A percentile compares a stretch with the other conserved stretches of the same genome.
phyloP scores from a whole-genome alignment of 1,284 basidiomycete genomes.

The Pholiota adiposa region DNA sequence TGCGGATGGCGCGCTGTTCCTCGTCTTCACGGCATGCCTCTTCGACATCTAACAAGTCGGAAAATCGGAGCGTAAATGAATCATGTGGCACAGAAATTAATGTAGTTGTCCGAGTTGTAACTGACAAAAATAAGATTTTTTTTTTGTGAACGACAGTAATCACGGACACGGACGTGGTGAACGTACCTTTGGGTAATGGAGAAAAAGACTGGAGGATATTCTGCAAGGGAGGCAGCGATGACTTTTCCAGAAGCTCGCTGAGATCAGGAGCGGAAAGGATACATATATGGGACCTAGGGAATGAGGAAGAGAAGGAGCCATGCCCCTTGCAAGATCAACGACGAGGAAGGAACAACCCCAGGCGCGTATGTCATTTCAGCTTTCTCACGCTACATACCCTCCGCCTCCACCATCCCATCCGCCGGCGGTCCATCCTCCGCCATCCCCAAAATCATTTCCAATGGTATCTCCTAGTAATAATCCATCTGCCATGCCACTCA shows the following conservation, averaged over 20 bases:
- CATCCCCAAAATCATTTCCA: constrained; percentile 25
- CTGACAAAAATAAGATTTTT: constrained; percentile 41
- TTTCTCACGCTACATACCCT: constrained; percentile 21
- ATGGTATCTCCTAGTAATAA: constrained; percentile 58
- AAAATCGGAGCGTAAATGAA: constrained; percentile 76
- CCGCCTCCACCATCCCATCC: constrained; percentile 22
- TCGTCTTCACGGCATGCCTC: constrained; percentile 74
- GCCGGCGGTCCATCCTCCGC: constrained; percentile 10
- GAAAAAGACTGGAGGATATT: constrained; percentile 82
- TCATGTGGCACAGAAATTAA: constrained; percentile 70
- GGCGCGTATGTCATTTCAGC: constrained; percentile 10
- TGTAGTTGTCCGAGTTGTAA: constrained; percentile 76
- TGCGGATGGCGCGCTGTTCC: constrained; percentile 72
- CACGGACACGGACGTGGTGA: not conserved
- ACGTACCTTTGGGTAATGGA: constrained; percentile 75
- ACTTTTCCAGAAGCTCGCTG: constrained; percentile 54
- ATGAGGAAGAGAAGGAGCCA: constrained; percentile 58
- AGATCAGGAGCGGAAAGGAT: constrained; percentile 74
- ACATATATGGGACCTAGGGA: constrained; percentile 83
- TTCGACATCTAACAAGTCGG: constrained; percentile 71
- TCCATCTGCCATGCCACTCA: constrained; percentile 66
- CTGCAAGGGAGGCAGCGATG: constrained; percentile 67
- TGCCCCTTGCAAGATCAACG: constrained; percentile 20
- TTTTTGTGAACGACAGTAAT: constrained; percentile 16
- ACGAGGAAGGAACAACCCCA: not conserved